These are phyloP conservation scores for Neofusicoccum cordaticola DNA, from an alignment of 2,329 filamentous ascomycete species.

Conservation along the genomic window DNA sequence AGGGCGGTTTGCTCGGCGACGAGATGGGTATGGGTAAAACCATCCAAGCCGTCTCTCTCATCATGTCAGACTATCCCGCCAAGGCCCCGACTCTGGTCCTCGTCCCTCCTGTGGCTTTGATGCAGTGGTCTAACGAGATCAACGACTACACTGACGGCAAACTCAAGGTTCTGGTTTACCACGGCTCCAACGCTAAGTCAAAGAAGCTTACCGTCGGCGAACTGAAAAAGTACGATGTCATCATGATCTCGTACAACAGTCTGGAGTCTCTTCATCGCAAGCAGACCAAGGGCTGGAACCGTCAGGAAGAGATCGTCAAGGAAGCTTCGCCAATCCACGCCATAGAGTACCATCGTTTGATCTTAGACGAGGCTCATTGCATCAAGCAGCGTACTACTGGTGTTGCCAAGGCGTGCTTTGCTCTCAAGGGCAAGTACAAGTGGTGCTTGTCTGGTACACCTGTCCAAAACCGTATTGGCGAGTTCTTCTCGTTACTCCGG, in stretches of 20 bases:
- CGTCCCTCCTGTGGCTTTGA: conserved; percentile 87
- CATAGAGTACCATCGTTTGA: conserved; percentile 83
- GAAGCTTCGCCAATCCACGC: conserved; percentile 75
- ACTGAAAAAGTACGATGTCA: conserved; percentile 80
- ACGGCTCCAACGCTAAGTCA: conserved; percentile 79
- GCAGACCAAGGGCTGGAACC: conserved; percentile 84
- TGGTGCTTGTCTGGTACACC: conserved; percentile 97
- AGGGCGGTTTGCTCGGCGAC: conserved; percentile 86
- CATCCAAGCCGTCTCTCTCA: conserved; percentile 93
- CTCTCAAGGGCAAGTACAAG: conserved; percentile 80
- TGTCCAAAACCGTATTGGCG: conserved; percentile 93
- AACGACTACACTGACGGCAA: conserved; percentile 75
- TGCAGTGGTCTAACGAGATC: conserved; percentile 76
- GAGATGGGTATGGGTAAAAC: conserved; percentile 99
- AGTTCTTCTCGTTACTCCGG: conserved; percentile 90
- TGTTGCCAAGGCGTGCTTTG: conserved; percentile 93
- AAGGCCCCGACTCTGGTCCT: conserved; percentile 81
- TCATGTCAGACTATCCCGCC: conserved; percentile 95
- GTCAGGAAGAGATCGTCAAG: conserved; percentile 76
- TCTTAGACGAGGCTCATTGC: conserved; percentile 92
- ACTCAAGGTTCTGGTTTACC: conserved; percentile 85
- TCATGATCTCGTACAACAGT: conserved; percentile 94
- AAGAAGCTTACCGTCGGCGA: conserved; percentile 74
- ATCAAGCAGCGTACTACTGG: conserved; percentile 89
- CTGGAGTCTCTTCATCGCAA: conserved; percentile 90